A percentile compares a stretch with the other conserved stretches of the same genome.
Evolutionary conservation across 169 alveolate species (phyloP).

Genomic region (Plasmodium inui): DNA sequence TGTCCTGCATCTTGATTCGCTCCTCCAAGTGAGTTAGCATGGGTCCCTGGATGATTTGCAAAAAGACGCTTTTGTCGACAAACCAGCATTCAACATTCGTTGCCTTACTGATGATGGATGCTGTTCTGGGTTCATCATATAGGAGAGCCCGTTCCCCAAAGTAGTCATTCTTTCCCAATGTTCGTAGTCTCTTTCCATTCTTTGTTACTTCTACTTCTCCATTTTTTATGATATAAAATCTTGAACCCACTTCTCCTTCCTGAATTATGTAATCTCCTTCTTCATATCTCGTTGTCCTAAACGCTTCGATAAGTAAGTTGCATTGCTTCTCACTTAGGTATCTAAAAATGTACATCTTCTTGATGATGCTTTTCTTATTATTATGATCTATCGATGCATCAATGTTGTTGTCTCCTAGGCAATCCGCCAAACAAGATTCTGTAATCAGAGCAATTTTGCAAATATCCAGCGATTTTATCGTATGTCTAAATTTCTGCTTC

Average conservation of each 20-base stretch:
- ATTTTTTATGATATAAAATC: conserved; percentile 92
- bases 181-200: conserved; percentile 87
- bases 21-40: conserved; percentile 91
- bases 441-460: conserved; percentile 88
- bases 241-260: conserved; percentile 94
- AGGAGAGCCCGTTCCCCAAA: conserved; percentile 96
- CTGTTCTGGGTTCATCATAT: conserved; percentile 92
- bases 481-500: conserved; percentile 88
- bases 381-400: conserved; percentile 89
- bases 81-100: conserved; percentile 87
- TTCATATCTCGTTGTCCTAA: conserved; percentile 86
- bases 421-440: conserved; percentile 83
- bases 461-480: conserved; percentile 83
- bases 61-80: conserved; percentile 91
- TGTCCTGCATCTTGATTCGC: conserved; percentile 92
- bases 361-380: conserved; percentile 85
- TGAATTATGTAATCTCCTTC: conserved; percentile 90
- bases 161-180: conserved; percentile 92
- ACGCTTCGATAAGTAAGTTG: conserved; percentile 88
- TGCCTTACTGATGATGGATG: conserved; percentile 90
- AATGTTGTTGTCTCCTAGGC: conserved; percentile 86
- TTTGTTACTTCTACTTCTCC: conserved; percentile 93
- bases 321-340: conserved; percentile 88
- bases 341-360: conserved; percentile 88
- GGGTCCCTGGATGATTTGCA: conserved; percentile 87